Evolutionary conservation across 1,284 basidiomycete species (phyloP).

Genomic region (Moesziomyces sp.): DNA sequence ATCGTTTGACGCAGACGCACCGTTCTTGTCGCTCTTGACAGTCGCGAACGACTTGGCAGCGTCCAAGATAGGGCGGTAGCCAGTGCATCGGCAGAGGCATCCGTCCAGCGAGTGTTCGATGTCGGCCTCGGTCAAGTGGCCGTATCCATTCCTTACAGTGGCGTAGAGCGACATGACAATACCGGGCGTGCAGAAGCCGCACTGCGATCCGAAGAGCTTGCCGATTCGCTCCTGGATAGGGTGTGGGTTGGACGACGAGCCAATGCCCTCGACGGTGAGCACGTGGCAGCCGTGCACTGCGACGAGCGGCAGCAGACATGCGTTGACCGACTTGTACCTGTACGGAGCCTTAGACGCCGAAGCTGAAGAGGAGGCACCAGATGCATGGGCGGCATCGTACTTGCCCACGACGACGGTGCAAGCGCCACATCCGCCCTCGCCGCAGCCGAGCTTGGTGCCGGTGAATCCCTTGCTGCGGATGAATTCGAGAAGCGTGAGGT

Average conservation of each 20-base stretch:
- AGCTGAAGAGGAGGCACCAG: slow-evolving; percentile 1
- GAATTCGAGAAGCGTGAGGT: slow-evolving; percentile 66
- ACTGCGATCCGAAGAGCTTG: slow-evolving; percentile 66
- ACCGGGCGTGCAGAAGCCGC: slow-evolving; percentile 66
- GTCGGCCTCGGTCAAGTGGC: slow-evolving; percentile 62
- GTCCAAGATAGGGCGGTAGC: slow-evolving; percentile 58
- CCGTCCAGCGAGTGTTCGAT: slow-evolving; percentile 68
- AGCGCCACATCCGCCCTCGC: slow-evolving; percentile 68
- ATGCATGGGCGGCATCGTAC: slow-evolving; percentile 14
- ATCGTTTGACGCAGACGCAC: slow-evolving; percentile 7
- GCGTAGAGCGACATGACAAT: slow-evolving; percentile 69
- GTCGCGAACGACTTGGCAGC: slow-evolving; percentile 61
- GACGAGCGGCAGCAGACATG: slow-evolving; percentile 67
- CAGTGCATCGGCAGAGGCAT: slow-evolving; percentile 67
- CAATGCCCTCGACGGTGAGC: slow-evolving; percentile 68
- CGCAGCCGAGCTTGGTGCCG: slow-evolving; percentile 68
- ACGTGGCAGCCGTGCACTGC: slow-evolving; percentile 68
- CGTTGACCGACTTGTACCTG: slow-evolving; percentile 67
- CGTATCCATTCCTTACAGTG: slow-evolving; percentile 63
- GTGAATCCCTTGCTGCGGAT: slow-evolving; percentile 66
- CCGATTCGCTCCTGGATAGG: slow-evolving; percentile 68
- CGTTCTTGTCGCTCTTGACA: slow-evolving; percentile 29
- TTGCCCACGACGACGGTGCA: slow-evolving; percentile 66
- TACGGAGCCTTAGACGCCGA: slow-evolving; percentile 30
- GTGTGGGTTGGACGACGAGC: slow-evolving; percentile 65